Base-by-base conservation (phyloP, 345 rosid species). In the Carallia brachiata region DNA sequence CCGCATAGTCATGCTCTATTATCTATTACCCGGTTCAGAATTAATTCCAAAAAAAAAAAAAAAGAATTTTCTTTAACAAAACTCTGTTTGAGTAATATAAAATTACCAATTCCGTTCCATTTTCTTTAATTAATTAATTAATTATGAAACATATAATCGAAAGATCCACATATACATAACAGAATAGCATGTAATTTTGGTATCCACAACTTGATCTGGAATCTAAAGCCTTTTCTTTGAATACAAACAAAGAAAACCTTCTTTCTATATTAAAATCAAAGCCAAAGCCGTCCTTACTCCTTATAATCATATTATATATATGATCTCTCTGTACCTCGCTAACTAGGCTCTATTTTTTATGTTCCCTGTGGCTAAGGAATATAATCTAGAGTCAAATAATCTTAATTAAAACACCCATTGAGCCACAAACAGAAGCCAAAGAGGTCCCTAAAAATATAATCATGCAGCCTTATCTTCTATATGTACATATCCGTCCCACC, bases 291-390 rank as follows among this genome's bases (percentile, higher is more conserved):
- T 40, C 54, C 55, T 39, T 7, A 8, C 50, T 44, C 50, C 50
- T 44, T 12, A 44, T 28, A 13, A 61, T 60, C 59, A 52, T 40
- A 59, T 48, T 31, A 16, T 18, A 12, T 44, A 44, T 44, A 12
- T 12, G 50, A 44, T 13, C 50, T 44, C 15, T 12, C 50, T 10
- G 16, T 39, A 23, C 39, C 34, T 31, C 7, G 28, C 17, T 30
- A 16, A 4, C 15, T 53, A n/a, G 31, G n/a, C 19, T 55, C 10
- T 23, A 54, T 4, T 47, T 44, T 59, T 50, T 56, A 23, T 54
- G 36, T 48, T 65, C 65, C 48, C 37, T 2, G 27, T 50, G 75
- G 37, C 65, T 28, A 23, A 31, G 59, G 52, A 72, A 65, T 65
- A 36, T 36, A 52, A 52, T 36, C 0, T 37, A 12, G 12, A 7